A percentile compares a stretch with the other conserved stretches of the same genome.
These are phyloP conservation scores for Lycium ferocissimum DNA, from an alignment of 257 asterid genomes.

Conservation along the genomic window DNA sequence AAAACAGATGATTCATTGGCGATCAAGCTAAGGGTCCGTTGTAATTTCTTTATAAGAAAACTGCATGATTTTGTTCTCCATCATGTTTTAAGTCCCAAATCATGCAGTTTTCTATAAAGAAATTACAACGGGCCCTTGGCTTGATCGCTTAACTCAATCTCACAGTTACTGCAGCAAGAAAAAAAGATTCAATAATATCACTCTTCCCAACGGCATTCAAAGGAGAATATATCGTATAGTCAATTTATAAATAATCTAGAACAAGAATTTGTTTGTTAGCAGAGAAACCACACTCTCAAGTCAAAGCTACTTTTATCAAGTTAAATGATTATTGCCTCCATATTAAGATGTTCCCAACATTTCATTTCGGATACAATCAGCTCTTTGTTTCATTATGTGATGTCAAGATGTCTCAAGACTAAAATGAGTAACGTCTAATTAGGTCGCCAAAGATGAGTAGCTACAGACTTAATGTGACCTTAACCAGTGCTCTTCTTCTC, in stretches of 20 bases:
- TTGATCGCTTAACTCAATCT: not conserved
- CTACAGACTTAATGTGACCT: not conserved
- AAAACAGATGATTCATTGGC: constrained; percentile 14
- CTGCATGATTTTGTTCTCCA: not conserved
- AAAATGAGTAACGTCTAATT: not conserved
- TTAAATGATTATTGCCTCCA: not conserved
- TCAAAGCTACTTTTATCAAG: not conserved
- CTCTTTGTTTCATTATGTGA: constrained; percentile 21
- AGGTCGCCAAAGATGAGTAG: not conserved
- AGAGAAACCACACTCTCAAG: not conserved
- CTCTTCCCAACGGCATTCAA: constrained; percentile 6
- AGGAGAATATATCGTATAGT: not conserved
- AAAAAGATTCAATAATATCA: not conserved
- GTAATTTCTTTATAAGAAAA: not conserved
- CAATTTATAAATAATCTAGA: not conserved
- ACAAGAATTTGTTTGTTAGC: not conserved
- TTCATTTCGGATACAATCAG: not conserved
- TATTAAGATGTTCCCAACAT: not conserved
- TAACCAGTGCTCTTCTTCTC: not conserved
- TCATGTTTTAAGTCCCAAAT: not conserved
- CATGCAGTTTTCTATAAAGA: not conserved
- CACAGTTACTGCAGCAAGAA: not conserved
- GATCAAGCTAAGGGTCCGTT: not conserved
- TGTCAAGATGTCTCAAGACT: not conserved
- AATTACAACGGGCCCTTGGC: not conserved